A percentile compares a stretch with the other conserved stretches of the same genome.
Conservation (phyloP, 1,284 basidiomycete species). For the Sutorius eximius region DNA sequence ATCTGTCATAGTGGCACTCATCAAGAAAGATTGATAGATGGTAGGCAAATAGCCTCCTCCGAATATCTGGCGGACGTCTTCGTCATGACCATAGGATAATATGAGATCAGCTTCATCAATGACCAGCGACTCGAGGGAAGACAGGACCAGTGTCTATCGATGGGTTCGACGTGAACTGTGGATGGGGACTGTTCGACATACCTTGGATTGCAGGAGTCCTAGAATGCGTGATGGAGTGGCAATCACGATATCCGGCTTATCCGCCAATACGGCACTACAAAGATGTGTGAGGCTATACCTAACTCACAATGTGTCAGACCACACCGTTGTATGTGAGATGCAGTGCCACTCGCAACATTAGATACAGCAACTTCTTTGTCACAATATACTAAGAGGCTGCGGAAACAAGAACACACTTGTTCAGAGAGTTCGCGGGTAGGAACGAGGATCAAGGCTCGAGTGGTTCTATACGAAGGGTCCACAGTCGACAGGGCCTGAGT, state of each 20-base stretch:
- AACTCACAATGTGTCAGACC: not conserved
- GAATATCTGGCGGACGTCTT: slow-evolving; percentile 86
- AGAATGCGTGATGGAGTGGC: slow-evolving; percentile 89
- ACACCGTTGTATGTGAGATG: slow-evolving; percentile 78
- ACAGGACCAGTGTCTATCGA: slow-evolving; percentile 57
- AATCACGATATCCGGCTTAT: slow-evolving; percentile 90
- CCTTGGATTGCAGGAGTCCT: slow-evolving; percentile 78
- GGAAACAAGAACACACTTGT: slow-evolving; percentile 80
- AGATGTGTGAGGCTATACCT: slow-evolving; percentile 2
- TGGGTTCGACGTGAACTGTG: slow-evolving; percentile 1
- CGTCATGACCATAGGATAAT: slow-evolving; percentile 94
- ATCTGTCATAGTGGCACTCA: slow-evolving; percentile 98
- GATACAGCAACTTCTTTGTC: slow-evolving; percentile 73
- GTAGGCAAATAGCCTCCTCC: slow-evolving; percentile 78
- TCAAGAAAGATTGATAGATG: slow-evolving; percentile 91
- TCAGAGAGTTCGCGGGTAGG: slow-evolving; percentile 94
- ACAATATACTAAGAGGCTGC: slow-evolving; percentile 69
- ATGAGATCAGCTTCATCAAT: slow-evolving; percentile 99
- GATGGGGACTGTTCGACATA: slow-evolving; percentile 24
- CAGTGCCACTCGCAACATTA: slow-evolving; percentile 79
- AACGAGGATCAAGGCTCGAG: slow-evolving; percentile 85
- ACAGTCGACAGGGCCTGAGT: slow-evolving; percentile 37
- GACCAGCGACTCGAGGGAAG: slow-evolving; percentile 80
- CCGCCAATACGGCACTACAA: slow-evolving; percentile 74
- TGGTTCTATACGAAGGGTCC: slow-evolving; percentile 53